Evolutionary conservation across 495 filamentous ascomycete genomes (phyloP), one percentile per base, ranked within the genome.

Genomic region (Penicilliopsis zonata): DNA sequence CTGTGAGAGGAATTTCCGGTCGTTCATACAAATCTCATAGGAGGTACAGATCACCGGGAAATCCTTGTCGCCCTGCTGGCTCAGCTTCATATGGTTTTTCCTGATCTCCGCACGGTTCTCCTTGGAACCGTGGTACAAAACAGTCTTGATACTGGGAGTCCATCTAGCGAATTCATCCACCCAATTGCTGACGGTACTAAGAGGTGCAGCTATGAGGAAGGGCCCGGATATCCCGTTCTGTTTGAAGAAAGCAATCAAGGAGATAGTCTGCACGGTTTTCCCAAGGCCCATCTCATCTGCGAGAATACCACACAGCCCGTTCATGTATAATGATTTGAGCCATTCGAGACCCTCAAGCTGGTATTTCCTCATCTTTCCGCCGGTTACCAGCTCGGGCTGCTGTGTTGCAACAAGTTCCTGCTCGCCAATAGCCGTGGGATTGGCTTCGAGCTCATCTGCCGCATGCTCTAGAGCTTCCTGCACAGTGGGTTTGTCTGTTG

Each of bases 271-370:
- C 2, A 98, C 70, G 0, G 88, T 96, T 63, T 96, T 96, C 43
- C 88, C 88, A 16, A 96, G 54, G 1, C 90, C 90, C 90, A 98
- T 98, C 54, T 98, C 90, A 47, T 98, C 90, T 0, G 90, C 90
- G 14, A 98, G 53, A 39, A 98, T 98, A 0, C 90, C 90, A 46
- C 86, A 93, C 47, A 96, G 66, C 3, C 90, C 87, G 51, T 94
- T 94, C 66, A 94, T 85, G 50, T 85, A 93, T 5, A 84, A 52
- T 3, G 76, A 77, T 18, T 71, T 75, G 46, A 96, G 72, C 90
- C 90, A 98, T 13, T 90, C 87, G 14, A 98, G 51, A 0, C 90
- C 90, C 57, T 96, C 87, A 0, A 98, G 62, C 46, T 98, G 90
- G 57, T 98, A 98, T 33, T 77, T 74, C 13, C 85, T 72, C 92